Base-by-base conservation (phyloP, 768 basidiomycete genomes). In the Austroboletus eburneus region DNA sequence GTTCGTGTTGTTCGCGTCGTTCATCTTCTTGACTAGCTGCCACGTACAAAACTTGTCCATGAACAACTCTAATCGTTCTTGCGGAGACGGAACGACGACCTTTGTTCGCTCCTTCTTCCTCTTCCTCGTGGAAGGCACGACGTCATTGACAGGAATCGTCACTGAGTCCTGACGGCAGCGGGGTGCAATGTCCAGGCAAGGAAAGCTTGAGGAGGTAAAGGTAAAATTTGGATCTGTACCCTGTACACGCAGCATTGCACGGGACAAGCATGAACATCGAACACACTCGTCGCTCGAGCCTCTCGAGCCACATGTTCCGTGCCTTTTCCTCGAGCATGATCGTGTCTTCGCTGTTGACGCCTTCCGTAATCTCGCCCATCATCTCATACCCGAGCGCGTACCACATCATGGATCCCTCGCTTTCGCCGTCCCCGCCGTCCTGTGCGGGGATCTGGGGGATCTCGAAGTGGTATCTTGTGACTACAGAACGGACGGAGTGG, bases 21-120 rank as follows among this genome's bases (percentile, higher is more conserved):
- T 65, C 46, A 84, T 61, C 24, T 63, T 58, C 3, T 50, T 52
- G 51, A 71, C 63, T 18, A 90, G 75, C 57, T 90, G 88, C 85
- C 86, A 87, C 67, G 76, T 80, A 4, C 83, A 85, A 6, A 91
- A 63, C 57, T 82, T 86, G 64, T 90, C 87, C 83, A 88, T 87
- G 63, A 84, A 81, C 1, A 72, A 69, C 59, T 90, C 86, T 2
- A 88, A 64, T 21, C 74, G 72, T n/a, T 80, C 82, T 41, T 78
- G 76, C 2, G 56, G 30, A 45, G 59, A 42, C 52, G 61, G 46
- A 56, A 55, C 23, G 45, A 52, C n/a, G 38, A 54, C n/a, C 53
- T 33, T 67, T 46, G 39, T 49, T 22, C 50, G 55, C 23, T 50
- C 51, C 42, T 54, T 59, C 45, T 21, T 54, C 22, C 55, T 69